phyloP scores from a whole-genome alignment of 2,329 filamentous ascomycete genomes.

The Ceratocystis colombiana region DNA sequence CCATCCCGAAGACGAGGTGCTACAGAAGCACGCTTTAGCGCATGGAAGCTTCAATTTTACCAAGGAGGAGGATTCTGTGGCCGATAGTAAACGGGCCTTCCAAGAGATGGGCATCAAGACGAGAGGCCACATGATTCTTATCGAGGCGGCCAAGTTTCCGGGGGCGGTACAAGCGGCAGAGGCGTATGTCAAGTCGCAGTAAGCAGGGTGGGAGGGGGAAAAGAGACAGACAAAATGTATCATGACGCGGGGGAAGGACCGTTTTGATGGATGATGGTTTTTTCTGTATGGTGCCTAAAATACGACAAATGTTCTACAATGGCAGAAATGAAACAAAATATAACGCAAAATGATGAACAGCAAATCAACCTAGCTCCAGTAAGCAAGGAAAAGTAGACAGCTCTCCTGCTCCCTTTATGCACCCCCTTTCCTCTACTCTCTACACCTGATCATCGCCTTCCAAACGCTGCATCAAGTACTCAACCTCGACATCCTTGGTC shows the following conservation, averaged over 20 bases:
- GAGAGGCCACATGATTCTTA: constrained; percentile 72
- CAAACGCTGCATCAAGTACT: constrained; percentile 92
- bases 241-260: neutral
- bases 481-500: constrained; percentile 97
- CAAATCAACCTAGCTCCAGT: neutral
- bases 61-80: constrained; percentile 67
- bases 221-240: neutral
- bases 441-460: constrained; percentile 33
- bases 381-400: neutral
- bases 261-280: neutral
- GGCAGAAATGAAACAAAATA: neutral
- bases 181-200: constrained; percentile 54
- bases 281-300: constrained; percentile 7
- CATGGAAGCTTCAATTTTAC: constrained; percentile 65
- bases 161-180: constrained; percentile 64
- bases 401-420: neutral
- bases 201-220: neutral
- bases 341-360: neutral
- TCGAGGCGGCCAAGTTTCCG: constrained; percentile 69
- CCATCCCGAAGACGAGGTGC: constrained; percentile 87
- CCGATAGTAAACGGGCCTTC: constrained; percentile 89
- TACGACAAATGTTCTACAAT: constrained; percentile 26
- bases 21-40: constrained; percentile 65
- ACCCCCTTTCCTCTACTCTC: neutral
- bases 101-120: constrained; percentile 84